Conservation (phyloP, 2,329 filamentous ascomycete species). For the Lachnellula occidentalis region DNA sequence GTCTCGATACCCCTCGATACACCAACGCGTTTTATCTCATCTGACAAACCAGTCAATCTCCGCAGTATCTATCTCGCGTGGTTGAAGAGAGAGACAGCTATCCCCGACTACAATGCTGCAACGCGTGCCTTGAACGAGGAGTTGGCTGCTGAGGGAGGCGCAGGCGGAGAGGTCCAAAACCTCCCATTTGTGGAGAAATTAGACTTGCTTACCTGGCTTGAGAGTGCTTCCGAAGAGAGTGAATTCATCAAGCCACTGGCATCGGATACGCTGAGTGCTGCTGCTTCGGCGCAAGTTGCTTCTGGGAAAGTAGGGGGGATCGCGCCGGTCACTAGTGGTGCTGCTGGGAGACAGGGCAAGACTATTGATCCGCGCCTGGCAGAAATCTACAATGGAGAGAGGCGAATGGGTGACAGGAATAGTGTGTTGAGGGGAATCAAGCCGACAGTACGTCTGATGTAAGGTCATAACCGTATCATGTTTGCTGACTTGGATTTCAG, state of each 20-base stretch:
- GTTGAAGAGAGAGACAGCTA: conserved; percentile 84
- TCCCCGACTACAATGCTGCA: conserved; percentile 85
- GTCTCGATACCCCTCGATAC: conserved; percentile 63
- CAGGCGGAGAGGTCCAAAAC: conserved; percentile 70
- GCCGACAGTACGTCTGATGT: conserved; percentile 61
- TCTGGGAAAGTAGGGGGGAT: conserved; percentile 38
- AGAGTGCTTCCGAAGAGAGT: conserved; percentile 82
- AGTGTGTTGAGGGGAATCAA: conserved; percentile 81
- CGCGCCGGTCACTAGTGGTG: conserved; percentile 35
- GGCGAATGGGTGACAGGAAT: conserved; percentile 90
- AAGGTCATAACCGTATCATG: not conserved
- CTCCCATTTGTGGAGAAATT: conserved; percentile 86
- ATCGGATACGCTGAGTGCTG: conserved; percentile 46
- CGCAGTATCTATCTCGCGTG: conserved; percentile 96
- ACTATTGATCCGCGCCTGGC: conserved; percentile 74
- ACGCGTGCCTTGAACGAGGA: conserved; percentile 77
- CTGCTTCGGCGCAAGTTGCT: conserved; percentile 43
- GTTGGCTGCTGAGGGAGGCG: conserved; percentile 48
- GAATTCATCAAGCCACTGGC: conserved; percentile 87
- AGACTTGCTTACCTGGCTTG: conserved; percentile 89
- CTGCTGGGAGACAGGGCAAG: conserved; percentile 53
- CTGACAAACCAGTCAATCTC: conserved; percentile 69
- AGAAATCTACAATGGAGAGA: conserved; percentile 87
- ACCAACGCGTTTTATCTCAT: conserved; percentile 83
- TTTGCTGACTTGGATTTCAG: conserved; percentile 40